phyloP scores from a whole-genome alignment of 345 rosid genomes.

The Lepidium aucheri region DNA sequence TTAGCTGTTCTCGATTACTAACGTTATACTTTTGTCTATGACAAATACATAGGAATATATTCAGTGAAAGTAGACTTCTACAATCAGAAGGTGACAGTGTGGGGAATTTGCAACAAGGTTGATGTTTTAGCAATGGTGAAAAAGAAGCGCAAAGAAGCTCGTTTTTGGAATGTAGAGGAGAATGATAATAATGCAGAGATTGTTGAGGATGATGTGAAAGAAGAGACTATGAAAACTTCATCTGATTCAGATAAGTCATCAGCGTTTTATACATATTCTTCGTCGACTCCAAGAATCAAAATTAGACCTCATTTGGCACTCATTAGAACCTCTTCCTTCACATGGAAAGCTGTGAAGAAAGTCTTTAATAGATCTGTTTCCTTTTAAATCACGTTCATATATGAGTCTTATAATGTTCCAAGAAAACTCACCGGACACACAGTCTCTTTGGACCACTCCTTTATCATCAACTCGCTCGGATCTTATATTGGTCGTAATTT shows the following conservation, averaged over 20 bases:
- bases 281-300: slow-evolving; percentile 2
- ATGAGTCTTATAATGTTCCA: neutral
- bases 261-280: slow-evolving; percentile 13
- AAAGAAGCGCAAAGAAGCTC: slow-evolving; percentile 70
- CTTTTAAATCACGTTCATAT: slow-evolving; percentile 26
- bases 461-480: too few relatives aligned
- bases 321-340: slow-evolving; percentile 45
- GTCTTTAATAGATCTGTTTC: slow-evolving; percentile 61
- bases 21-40: neutral
- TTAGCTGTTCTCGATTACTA: too few relatives aligned
- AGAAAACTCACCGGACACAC: neutral
- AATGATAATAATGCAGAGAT: slow-evolving; percentile 7
- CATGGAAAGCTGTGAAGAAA: slow-evolving; percentile 52
- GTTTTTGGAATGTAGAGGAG: slow-evolving; percentile 66
- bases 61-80: slow-evolving; percentile 59
- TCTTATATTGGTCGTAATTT: too few relatives aligned
- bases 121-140: slow-evolving; percentile 50
- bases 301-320: slow-evolving; percentile 30
- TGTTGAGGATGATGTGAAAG: slow-evolving; percentile 8
- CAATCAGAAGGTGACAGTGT: slow-evolving; percentile 74
- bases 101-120: slow-evolving; percentile 88
- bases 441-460: too few relatives aligned
- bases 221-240: slow-evolving; percentile 9
- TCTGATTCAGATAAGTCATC: neutral
- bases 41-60: slow-evolving; percentile 50